Evolutionary conservation across 78 protist genomes (phyloP).

Genomic region (Chrysochromulina parva): DNA sequence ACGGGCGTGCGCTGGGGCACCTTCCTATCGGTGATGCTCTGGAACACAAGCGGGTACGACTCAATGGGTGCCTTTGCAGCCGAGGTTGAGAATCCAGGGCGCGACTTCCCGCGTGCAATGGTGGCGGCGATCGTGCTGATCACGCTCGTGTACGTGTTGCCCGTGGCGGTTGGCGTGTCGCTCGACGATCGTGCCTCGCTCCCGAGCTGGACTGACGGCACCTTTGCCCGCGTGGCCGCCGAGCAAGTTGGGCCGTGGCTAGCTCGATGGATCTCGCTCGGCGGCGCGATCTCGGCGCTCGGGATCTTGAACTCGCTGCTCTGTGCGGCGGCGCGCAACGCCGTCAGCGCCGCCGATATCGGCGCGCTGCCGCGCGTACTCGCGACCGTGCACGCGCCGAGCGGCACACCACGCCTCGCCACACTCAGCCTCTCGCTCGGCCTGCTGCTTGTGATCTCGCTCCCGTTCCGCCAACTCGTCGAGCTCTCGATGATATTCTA

Average conservation of each 20-base stretch:
- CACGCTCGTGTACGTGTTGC: not conserved
- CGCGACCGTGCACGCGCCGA: not conserved
- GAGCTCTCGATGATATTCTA: not conserved
- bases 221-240: not conserved
- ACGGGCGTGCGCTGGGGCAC: not conserved
- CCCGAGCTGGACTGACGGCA: not conserved
- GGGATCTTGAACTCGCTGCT: constrained; percentile 9
- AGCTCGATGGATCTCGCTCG: not conserved
- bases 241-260: not conserved
- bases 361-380: not conserved
- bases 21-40: not conserved
- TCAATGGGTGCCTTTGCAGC: not conserved
- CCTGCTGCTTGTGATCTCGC: not conserved
- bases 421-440: not conserved
- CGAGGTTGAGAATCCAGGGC: constrained; percentile 10
- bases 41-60: constrained; percentile 10
- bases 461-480: not conserved
- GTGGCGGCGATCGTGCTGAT: not conserved
- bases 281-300: not conserved
- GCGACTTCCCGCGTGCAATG: constrained; percentile 16
- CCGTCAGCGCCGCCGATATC: not conserved
- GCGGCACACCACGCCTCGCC: not conserved
- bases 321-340: not conserved
- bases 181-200: not conserved
- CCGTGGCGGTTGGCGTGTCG: not conserved